These are phyloP conservation scores for Ochetophila trinervis DNA, from an alignment of 306 rosid genomes.

Conservation along the genomic window DNA sequence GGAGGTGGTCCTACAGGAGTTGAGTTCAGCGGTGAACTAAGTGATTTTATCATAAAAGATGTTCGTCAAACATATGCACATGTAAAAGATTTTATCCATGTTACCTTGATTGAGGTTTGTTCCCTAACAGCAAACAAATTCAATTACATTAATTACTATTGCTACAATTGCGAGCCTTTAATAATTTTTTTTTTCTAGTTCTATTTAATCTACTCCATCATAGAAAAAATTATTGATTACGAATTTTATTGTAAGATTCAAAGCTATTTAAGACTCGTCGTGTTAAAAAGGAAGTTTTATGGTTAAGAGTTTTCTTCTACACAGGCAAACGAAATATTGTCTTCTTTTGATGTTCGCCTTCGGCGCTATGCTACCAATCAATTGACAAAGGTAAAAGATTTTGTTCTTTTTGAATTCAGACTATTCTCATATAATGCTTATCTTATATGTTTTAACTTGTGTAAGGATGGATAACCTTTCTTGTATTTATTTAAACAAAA, in stretches of 20 bases:
- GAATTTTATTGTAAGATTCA: neutral
- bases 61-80: constrained; percentile 82
- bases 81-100: constrained; percentile 82
- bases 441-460: neutral
- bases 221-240: neutral
- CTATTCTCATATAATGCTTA: neutral
- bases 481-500: neutral
- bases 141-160: constrained; percentile 4
- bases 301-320: constrained; percentile 26
- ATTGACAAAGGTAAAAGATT: constrained; percentile 67
- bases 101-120: constrained; percentile 91
- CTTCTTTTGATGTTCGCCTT: constrained; percentile 86
- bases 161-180: neutral
- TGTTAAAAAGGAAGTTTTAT: constrained; percentile 17
- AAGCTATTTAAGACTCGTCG: constrained; percentile 1
- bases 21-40: constrained; percentile 96
- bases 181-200: neutral
- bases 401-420: constrained; percentile 1
- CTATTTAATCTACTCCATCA: neutral
- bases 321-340: constrained; percentile 92
- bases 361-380: constrained; percentile 81
- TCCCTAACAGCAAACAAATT: neutral
- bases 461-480: neutral
- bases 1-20: constrained; percentile 99
- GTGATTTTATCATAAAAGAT: constrained; percentile 88